These are phyloP conservation scores for Hypomyces perniciosus DNA, from an alignment of 2,329 filamentous ascomycete genomes.

Conservation along the genomic window DNA sequence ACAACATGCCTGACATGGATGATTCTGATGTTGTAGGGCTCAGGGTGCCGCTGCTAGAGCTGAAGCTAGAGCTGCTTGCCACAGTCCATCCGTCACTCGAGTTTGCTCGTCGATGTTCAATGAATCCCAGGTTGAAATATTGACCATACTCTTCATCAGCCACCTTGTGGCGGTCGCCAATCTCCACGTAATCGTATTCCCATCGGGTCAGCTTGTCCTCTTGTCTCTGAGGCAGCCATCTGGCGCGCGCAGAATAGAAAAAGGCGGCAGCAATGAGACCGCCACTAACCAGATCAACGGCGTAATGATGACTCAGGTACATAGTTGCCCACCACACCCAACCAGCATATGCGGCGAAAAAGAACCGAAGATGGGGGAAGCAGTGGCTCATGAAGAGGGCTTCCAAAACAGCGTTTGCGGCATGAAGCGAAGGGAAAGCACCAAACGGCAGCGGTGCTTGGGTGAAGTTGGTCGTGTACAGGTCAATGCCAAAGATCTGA, in stretches of 20 bases:
- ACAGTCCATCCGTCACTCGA: slow-evolving; percentile 88
- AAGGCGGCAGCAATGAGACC: slow-evolving; percentile 70
- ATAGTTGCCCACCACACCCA: slow-evolving; percentile 99
- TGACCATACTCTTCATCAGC: slow-evolving; percentile 43
- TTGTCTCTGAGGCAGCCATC: slow-evolving; percentile 77
- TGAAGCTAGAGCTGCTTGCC: slow-evolving; percentile 68
- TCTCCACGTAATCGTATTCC: slow-evolving; percentile 92
- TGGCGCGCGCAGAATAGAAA: slow-evolving; percentile 75
- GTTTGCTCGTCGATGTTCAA: slow-evolving; percentile 37
- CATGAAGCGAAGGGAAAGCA: slow-evolving; percentile 89
- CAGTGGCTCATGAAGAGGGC: slow-evolving; percentile 89
- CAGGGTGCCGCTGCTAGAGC: slow-evolving; percentile 43
- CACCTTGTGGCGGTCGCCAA: slow-evolving; percentile 54
- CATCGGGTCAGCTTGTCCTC: slow-evolving; percentile 80
- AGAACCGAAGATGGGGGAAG: slow-evolving; percentile 74
- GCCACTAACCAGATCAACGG: slow-evolving; percentile 84
- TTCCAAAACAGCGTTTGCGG: slow-evolving; percentile 81
- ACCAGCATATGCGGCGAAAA: slow-evolving; percentile 77
- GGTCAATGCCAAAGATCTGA: slow-evolving; percentile 79
- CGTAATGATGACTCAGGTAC: slow-evolving; percentile 97
- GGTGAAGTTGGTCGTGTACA: slow-evolving; percentile 90
- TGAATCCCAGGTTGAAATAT: slow-evolving; percentile 41
- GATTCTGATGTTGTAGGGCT: slow-evolving; percentile 45
- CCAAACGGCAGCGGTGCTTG: slow-evolving; percentile 89
- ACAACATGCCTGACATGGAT: slow-evolving; percentile 28